A percentile compares a stretch with the other conserved stretches of the same genome.
phyloP scores from a whole-genome alignment of 768 basidiomycete genomes.

The Amanita muscaria region DNA sequence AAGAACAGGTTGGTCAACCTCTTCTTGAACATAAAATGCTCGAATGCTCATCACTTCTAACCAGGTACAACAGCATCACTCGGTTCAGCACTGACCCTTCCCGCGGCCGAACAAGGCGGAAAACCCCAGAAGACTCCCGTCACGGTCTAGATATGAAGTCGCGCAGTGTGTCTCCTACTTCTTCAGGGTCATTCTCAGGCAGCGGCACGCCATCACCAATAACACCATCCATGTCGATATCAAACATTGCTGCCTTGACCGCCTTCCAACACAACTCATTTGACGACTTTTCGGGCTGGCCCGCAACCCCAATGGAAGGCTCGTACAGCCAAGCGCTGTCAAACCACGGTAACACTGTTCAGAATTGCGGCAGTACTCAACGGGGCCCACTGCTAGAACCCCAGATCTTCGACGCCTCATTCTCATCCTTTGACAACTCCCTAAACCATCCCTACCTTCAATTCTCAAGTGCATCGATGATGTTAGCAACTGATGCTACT shows the following conservation, averaged over 20 bases:
- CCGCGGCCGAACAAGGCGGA: conserved; percentile 28
- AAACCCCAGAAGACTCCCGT: conserved; percentile 27
- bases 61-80: conserved; percentile 45
- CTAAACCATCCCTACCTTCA: conserved; percentile 25
- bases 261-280: conserved; percentile 16
- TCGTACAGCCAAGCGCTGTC: conserved; percentile 13
- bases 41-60: conserved; percentile 3
- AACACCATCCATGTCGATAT: conserved; percentile 14
- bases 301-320: conserved; percentile 13
- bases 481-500: too few relatives aligned
- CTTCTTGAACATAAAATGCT: conserved; percentile 7
- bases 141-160: conserved; percentile 27
- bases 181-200: conserved; percentile 28
- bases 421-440: conserved; percentile 25
- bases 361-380: neutral
- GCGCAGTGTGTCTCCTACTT: conserved; percentile 23
- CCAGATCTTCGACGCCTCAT: conserved; percentile 4
- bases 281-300: conserved; percentile 17
- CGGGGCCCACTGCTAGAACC: neutral
- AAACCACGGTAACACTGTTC: conserved; percentile 16
- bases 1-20: conserved; percentile 42
- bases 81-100: conserved; percentile 35
- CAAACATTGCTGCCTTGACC: conserved; percentile 5
- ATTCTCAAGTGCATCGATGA: neutral
- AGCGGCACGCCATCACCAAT: conserved; percentile 16